Evolutionary conservation across 176 grass and related monocot genomes (phyloP).

Genomic region (Bolboschoenus planiculmis): DNA sequence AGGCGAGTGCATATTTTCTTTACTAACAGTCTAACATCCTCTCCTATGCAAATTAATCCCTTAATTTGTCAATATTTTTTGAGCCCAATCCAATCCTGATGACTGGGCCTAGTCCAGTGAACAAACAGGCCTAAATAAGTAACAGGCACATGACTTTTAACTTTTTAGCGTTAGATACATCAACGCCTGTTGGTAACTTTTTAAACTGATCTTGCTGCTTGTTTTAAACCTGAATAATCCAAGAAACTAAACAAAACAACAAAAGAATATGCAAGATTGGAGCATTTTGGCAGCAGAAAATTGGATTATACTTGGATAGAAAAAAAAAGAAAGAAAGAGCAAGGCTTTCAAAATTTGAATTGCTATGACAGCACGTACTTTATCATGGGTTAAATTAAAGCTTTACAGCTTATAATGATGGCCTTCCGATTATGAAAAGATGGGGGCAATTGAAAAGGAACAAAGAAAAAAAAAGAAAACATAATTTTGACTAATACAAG

Average conservation of each 20-base stretch:
- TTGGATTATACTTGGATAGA: slow-evolving; percentile 5
- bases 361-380: slow-evolving; percentile 21
- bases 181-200: not conserved
- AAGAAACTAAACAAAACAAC: not conserved
- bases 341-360: slow-evolving; percentile 30
- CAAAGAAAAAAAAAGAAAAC: slow-evolving; percentile 25
- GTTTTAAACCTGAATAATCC: not conserved
- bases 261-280: not conserved
- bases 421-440: slow-evolving; percentile 24
- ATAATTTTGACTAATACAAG: slow-evolving; percentile 22
- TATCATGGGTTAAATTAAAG: slow-evolving; percentile 38
- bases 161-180: not conserved
- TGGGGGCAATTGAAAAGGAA: slow-evolving; percentile 28
- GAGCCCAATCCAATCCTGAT: not conserved
- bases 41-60: not conserved
- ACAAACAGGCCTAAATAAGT: not conserved
- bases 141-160: not conserved
- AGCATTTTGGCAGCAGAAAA: not conserved
- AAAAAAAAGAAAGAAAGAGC: not conserved
- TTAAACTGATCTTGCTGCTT: not conserved
- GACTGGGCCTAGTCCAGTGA: not conserved
- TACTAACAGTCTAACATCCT: not conserved
- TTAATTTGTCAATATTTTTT: not conserved
- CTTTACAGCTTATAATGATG: slow-evolving; percentile 48
- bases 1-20: not conserved